Base-by-base conservation (phyloP, 371 early-diverging fungal species). In the Mortierella sp. region DNA sequence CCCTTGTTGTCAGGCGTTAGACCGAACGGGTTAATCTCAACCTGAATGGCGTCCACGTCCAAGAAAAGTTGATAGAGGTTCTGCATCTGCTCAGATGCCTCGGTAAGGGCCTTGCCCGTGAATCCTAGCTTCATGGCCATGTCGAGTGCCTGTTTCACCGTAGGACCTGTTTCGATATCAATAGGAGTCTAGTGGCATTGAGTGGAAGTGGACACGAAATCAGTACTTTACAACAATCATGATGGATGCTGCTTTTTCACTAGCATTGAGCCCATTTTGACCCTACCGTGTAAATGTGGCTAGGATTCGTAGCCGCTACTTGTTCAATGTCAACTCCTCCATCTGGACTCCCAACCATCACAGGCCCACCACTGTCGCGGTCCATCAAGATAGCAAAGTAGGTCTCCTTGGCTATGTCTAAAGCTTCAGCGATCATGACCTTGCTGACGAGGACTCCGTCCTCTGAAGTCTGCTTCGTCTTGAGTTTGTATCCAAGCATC, bases 1-100 rank as follows among this genome's bases (percentile, higher is more conserved):
- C 73, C 68, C 61, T 82, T 82, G 42, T 86, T 85, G 55, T 61
- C 80, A 43, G 85, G 79, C 8, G 85, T 80, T 71, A 87, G 82
- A 19, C 87, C 87, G 61, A 90, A 82, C 9, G 90, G 90, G 76
- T 90, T 90, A 67, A 90, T 89, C 78, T 90, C 90, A 51, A 90
- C 82, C 81, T 87, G 82, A 34, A 84, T 83, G 26, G 87, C 83
- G 64, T 90, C 90, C 59, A 86, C 87, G 54, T 88, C 87, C 54
- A 84, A 55, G 58, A 90, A 90, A 64, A 90, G 70, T 56, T 85
- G 80, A 83, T 88, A 90, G 13, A 90, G 78, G 58, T 83, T 86
- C 63, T 81, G 64, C 82, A 90, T 84, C 34, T 82, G 86, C 51
- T 84, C 83, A 24, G 84, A 86, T 26, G 89, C 90, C 73, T 82